Conservation (phyloP, 208 protist species). For the Leptomonas pyrrhocoris region DNA sequence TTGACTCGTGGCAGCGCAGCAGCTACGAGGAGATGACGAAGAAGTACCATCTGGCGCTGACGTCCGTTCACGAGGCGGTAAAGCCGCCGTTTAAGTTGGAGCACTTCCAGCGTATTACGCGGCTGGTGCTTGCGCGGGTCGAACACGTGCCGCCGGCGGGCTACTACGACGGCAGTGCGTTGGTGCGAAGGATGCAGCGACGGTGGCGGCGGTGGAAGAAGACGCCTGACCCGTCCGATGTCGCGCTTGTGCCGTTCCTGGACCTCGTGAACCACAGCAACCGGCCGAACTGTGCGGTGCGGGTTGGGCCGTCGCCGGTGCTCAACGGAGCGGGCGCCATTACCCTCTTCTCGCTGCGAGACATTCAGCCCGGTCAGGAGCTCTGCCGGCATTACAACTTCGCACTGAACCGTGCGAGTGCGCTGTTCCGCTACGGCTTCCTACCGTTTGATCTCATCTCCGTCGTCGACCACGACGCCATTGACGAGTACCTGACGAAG, state of each 20-base stretch:
- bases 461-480: conserved; percentile 84
- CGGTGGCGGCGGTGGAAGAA: conserved; percentile 41
- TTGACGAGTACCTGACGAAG: conserved; percentile 73
- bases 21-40: conserved; percentile 87
- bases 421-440: conserved; percentile 91
- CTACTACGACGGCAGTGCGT: conserved; percentile 57
- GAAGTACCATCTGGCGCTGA: conserved; percentile 68
- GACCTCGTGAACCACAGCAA: conserved; percentile 92
- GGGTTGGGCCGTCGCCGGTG: conserved; percentile 61
- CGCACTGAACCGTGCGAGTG: conserved; percentile 71
- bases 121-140: conserved; percentile 77
- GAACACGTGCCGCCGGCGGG: conserved; percentile 76
- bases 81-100: conserved; percentile 75
- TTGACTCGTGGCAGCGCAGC: conserved; percentile 87
- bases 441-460: conserved; percentile 91
- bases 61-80: conserved; percentile 61
- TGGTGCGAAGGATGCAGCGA: conserved; percentile 46
- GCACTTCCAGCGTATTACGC: conserved; percentile 80
- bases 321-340: conserved; percentile 62
- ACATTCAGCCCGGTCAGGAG: conserved; percentile 79
- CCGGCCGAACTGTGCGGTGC: conserved; percentile 76
- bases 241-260: conserved; percentile 77
- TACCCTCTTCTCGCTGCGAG: conserved; percentile 74
- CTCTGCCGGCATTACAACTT: conserved; percentile 94
- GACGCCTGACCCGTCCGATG: conserved; percentile 47